Base-by-base conservation (phyloP, 495 filamentous ascomycete species). In the Penicillium coprophilum region DNA sequence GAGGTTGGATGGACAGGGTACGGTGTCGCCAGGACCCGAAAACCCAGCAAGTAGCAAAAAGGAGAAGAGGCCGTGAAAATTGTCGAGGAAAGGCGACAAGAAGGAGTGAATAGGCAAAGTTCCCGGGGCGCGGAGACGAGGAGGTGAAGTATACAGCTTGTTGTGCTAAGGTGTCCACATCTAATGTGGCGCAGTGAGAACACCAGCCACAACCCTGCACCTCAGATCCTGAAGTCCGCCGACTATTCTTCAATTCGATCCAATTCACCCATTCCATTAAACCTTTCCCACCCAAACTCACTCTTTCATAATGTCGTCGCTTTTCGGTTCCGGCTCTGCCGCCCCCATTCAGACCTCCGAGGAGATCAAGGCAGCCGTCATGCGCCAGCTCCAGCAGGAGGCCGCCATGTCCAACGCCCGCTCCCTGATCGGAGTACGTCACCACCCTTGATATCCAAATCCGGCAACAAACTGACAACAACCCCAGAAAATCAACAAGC, bases 401-500 rank as follows among this genome's bases (percentile, higher is more conserved):
- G 77, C 85, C 56, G 88, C 87, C 63, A 78, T 91, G 64, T 75
- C 73, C 62, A 96, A 96, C 65, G 89, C 89, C 52, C 81, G 82
- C 60, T 74, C 78, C 52, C 76, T 96, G 58, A 87, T 96, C 71
- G 80, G 87, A 67, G 91, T 91, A 83, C 55, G 76, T 61, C 50
- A 60, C 50, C 46, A 39, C 34, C 38, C 28, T 38, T 21, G 17
- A 15, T 9, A 17, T 27, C 1, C 31, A 31, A 28, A 24, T 30
- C 28, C 20, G 19, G 49, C 31, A 19, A 43, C 50, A 27, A 56
- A 48, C 53, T 55, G 53, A 43, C 24, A 50, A 43, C 36, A 45
- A 15, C 6, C 39, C 11, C 61, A 97, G 94, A 96, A 91, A 87
- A 81, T 97, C 72, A 96, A 97, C 81, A 86, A 93, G 69, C 86